Evolutionary conservation across 148 eudicot genomes (phyloP).

Genomic region (Arctostaphylos glauca): DNA sequence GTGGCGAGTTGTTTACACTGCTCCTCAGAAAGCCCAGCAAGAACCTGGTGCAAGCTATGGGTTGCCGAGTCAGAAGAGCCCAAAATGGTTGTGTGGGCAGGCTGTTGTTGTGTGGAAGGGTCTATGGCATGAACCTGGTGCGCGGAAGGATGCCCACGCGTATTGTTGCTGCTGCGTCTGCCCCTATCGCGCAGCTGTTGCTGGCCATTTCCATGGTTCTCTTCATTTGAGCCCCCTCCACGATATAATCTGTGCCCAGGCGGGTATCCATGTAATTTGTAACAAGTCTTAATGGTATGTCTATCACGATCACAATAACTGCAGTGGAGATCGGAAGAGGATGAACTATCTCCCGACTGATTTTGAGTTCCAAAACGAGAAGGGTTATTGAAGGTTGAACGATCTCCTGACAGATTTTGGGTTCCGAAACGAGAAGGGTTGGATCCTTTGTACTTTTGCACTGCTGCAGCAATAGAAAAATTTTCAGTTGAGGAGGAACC

Average conservation of each 20-base stretch:
- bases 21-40: background rate
- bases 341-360: background rate
- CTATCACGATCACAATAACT: slow-evolving; percentile 8
- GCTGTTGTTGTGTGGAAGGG: background rate
- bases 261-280: background rate
- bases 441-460: background rate
- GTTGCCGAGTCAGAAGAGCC: background rate
- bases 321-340: background rate
- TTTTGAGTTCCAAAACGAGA: background rate
- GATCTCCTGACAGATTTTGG: background rate
- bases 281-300: slow-evolving; percentile 5
- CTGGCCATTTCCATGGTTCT: background rate
- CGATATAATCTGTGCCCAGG: background rate
- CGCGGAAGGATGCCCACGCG: background rate
- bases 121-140: background rate
- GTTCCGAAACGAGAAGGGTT: background rate
- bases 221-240: background rate
- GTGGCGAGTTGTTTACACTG: background rate
- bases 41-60: background rate
- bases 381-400: background rate
- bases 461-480: background rate
- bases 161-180: background rate
- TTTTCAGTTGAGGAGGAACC: background rate
- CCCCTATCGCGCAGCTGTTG: background rate
- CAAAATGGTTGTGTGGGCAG: background rate